Percentiles rank a stretch among this genome's conserved stretches.
These are phyloP conservation scores for Umbelopsis ramanniana DNA, from an alignment of 192 early-diverging fungal genomes.

Conservation along the genomic window DNA sequence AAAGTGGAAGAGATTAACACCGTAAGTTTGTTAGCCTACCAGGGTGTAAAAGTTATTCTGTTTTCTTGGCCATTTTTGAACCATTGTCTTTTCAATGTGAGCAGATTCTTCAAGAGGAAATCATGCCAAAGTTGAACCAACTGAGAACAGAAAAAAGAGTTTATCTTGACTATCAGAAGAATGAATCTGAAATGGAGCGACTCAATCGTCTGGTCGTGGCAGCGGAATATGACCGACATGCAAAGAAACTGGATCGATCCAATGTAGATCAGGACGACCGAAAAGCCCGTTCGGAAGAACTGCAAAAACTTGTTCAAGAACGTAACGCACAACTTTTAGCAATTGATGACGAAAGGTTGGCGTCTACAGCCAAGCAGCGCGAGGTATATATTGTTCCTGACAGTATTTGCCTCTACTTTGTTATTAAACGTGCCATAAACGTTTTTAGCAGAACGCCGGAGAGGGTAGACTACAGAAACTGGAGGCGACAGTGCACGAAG, in stretches of 20 bases:
- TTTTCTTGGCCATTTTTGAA: background rate
- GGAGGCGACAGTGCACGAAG: constrained; percentile 74
- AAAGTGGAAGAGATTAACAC: constrained; percentile 91
- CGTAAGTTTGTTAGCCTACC: constrained; percentile 34
- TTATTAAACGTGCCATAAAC: background rate
- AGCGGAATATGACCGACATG: constrained; percentile 77
- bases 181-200: constrained; percentile 87
- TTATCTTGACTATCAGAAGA: constrained; percentile 93
- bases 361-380: constrained; percentile 32
- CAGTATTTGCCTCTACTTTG: background rate
- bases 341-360: constrained; percentile 62
- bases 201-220: constrained; percentile 82
- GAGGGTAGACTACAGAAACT: constrained; percentile 71
- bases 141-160: constrained; percentile 84
- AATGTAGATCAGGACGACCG: constrained; percentile 44
- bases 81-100: background rate
- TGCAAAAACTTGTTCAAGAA: constrained; percentile 47
- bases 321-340: constrained; percentile 67
- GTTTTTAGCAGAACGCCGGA: constrained; percentile 51
- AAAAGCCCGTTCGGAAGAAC: constrained; percentile 32
- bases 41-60: too few species aligned
- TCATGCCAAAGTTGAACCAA: constrained; percentile 91
- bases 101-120: constrained; percentile 85
- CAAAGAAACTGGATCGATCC: constrained; percentile 54
- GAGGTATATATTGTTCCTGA: constrained; percentile 4